These are phyloP conservation scores for Cicer chorassanicum DNA, from an alignment of 306 rosid genomes.

Conservation along the genomic window DNA sequence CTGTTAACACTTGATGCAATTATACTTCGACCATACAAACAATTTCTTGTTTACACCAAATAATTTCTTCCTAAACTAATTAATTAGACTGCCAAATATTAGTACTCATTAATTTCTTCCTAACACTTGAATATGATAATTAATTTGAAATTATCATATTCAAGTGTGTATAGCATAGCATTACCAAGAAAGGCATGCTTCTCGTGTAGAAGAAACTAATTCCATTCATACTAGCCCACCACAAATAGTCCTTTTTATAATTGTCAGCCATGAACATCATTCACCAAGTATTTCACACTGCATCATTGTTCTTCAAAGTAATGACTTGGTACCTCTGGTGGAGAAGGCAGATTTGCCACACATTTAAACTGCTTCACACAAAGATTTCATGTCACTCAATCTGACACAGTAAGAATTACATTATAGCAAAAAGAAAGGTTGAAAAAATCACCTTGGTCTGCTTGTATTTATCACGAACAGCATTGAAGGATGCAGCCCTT, in stretches of 20 bases:
- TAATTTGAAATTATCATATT: not conserved
- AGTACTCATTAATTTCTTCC: too few species aligned
- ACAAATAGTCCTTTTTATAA: not conserved
- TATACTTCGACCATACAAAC: not conserved
- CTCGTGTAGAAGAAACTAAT: not conserved
- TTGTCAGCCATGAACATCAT: not conserved
- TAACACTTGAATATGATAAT: too few species aligned
- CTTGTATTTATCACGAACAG: conserved; percentile 77
- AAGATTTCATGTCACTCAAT: conserved; percentile 12
- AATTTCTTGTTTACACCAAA: too few species aligned
- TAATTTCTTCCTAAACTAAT: not conserved
- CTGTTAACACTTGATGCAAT: not conserved
- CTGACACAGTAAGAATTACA: not conserved
- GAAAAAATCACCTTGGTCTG: conserved; percentile 65
- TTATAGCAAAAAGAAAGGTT: not conserved
- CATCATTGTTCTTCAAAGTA: conserved; percentile 50
- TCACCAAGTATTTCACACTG: not conserved
- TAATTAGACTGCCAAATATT: not conserved
- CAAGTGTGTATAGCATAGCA: not conserved
- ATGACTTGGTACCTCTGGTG: conserved; percentile 63
- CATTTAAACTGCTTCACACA: conserved; percentile 64
- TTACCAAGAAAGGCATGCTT: not conserved
- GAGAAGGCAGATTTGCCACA: conserved; percentile 71
- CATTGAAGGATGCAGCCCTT: conserved; percentile 64
- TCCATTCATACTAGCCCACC: not conserved